Evolutionary conservation across 1,139 yeast genomes (phyloP), one percentile per base, ranked within the genome.

Genomic region (Zygotorulaspora mrakii): DNA sequence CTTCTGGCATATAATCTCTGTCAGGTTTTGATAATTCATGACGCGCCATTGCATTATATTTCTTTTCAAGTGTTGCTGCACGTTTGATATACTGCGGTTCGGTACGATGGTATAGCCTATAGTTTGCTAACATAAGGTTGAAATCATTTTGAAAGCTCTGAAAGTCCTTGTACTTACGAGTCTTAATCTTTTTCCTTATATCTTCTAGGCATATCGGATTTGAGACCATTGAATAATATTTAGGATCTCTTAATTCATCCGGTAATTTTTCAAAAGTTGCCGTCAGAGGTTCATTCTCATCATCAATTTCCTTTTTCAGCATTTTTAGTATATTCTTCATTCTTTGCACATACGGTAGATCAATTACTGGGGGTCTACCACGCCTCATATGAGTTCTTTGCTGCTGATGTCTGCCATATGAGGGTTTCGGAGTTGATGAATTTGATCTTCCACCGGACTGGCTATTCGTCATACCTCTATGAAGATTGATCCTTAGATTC

Each of bases 341-440:
- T 48, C 96, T 73, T 53, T 87, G 88, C 64, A 91, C 96, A 63
- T 83, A 89, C 3, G 96, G 96, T 54, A 84, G 80, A 62, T 89
- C 97, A 42, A 89, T 94, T 39, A 89, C 85, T 1, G 97, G 97
- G 6, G 97, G 97, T 57, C 96, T 77, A 30, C 96, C 96, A 57
- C 97, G 77, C 71, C 58, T 57, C 42, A 55, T 48, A 31, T 57
- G 61, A n/a, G 54, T 53, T 47, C 78, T 84, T 16, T 66, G 48
- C 37, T 51, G 54, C 26, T 45, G 48, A 34, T 48, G 50, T 28
- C 55, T 48, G 30, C 50, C 49, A 20, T 49, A 45, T 7, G 48
- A 31, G 11, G 58, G 54, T 29, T 54, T 54, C 6, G 59, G 57
- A 4, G 55, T 53, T 10, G 43, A 35, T 3, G 56, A 50, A 22